These are phyloP conservation scores for Canna indica DNA, from an alignment of 176 grass and related monocot genomes.

Conservation along the genomic window DNA sequence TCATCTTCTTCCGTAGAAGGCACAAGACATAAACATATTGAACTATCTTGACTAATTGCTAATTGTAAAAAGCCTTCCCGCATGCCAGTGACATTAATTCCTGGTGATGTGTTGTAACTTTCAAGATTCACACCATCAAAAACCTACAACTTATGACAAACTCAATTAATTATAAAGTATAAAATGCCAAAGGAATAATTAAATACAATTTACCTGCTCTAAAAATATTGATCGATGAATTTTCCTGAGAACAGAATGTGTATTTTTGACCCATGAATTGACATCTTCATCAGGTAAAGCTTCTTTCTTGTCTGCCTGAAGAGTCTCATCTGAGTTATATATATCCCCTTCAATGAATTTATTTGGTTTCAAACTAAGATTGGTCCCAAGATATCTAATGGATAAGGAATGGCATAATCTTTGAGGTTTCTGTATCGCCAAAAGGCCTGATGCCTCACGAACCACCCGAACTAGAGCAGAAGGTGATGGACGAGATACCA, in stretches of 20 bases:
- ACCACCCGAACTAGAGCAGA: conserved; percentile 46
- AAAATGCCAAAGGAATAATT: conserved; percentile 17
- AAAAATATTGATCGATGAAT: conserved; percentile 80
- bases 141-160: conserved; percentile 34
- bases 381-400: conserved; percentile 49
- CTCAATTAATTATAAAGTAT: conserved; percentile 15
- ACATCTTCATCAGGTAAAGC: conserved; percentile 36
- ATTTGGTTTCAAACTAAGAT: conserved; percentile 19
- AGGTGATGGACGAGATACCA: conserved; percentile 33
- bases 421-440: conserved; percentile 62
- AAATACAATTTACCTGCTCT: conserved; percentile 41
- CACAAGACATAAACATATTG: conserved; percentile 58
- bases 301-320: conserved; percentile 30
- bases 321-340: conserved; percentile 23
- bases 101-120: conserved; percentile 48
- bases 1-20: conserved; percentile 33
- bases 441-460: conserved; percentile 51
- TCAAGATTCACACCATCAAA: conserved; percentile 84
- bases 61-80: conserved; percentile 80
- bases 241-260: conserved; percentile 60
- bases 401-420: conserved; percentile 51
- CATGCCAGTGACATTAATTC: conserved; percentile 88
- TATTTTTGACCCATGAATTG: conserved; percentile 43
- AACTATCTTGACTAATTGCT: conserved; percentile 76
- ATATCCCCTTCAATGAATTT: conserved; percentile 33